Conservation (phyloP, 495 filamentous ascomycete genomes). For the Copromyces sp. region DNA sequence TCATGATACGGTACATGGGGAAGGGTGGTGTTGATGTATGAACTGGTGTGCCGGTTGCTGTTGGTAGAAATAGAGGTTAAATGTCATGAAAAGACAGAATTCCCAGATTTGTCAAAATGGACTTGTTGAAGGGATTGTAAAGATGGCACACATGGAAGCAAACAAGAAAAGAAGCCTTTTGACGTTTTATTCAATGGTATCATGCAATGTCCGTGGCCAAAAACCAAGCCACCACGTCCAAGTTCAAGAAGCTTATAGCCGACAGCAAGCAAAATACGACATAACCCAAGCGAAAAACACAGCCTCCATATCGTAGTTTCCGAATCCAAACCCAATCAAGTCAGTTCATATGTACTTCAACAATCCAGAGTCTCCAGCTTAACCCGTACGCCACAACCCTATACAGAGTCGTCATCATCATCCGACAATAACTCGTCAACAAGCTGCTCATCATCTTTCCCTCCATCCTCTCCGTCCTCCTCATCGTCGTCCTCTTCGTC, state of each 20-base stretch:
- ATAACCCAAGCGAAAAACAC: background rate
- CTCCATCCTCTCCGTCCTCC: background rate
- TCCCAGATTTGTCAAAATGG: too few species aligned
- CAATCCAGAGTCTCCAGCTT: background rate
- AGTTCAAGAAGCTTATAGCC: background rate
- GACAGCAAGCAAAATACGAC: background rate
- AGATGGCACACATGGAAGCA: background rate
- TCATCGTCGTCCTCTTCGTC: background rate
- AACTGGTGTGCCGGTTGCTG: background rate
- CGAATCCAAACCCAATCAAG: background rate
- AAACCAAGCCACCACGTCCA: background rate
- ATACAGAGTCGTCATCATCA: slow-evolving; percentile 11
- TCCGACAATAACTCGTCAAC: slow-evolving; percentile 39
- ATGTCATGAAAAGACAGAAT: background rate
- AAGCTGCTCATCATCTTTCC: slow-evolving; percentile 12
- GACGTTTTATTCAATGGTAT: background rate
- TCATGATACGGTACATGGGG: too few species aligned
- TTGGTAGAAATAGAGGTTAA: background rate
- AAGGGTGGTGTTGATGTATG: background rate
- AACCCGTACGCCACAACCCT: background rate
- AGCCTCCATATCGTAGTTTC: background rate
- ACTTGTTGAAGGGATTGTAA: background rate
- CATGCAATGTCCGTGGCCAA: background rate
- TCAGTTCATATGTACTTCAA: background rate
- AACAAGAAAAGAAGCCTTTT: background rate